phyloP scores from a whole-genome alignment of 2,329 filamentous ascomycete genomes.

The Ceratocystis eucalypticola region DNA sequence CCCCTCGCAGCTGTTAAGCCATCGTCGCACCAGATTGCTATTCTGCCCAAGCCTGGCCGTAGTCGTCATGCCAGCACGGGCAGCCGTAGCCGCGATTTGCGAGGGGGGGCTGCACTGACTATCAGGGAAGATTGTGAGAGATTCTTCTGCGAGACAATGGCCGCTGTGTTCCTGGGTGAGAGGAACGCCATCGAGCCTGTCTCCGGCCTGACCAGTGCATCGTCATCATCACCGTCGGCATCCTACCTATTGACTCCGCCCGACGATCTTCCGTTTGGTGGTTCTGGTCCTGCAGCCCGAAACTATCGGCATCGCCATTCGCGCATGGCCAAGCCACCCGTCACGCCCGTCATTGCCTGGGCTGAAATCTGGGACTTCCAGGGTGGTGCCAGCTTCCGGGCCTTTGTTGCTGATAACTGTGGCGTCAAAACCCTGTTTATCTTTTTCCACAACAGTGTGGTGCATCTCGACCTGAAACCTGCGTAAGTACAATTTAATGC shows the following conservation, averaged over 20 bases:
- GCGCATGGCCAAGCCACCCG: constrained; percentile 16
- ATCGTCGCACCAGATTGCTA: constrained; percentile 48
- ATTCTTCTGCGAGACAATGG: constrained; percentile 97
- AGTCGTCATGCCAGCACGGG: constrained; percentile 22
- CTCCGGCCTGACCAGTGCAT: constrained; percentile 78
- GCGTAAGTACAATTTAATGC: constrained; percentile 45
- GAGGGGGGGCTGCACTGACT: constrained; percentile 87
- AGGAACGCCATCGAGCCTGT: constrained; percentile 60
- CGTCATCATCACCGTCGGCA: constrained; percentile 21
- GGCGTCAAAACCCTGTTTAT: constrained; percentile 67
- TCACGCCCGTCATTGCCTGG: constrained; percentile 43
- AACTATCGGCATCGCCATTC: not conserved
- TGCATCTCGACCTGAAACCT: constrained; percentile 70
- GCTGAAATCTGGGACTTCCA: constrained; percentile 77
- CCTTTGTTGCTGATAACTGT: constrained; percentile 61
- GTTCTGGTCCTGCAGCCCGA: constrained; percentile 20
- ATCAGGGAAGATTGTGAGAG: constrained; percentile 99
- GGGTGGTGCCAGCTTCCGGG: constrained; percentile 71
- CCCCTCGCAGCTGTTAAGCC: constrained; percentile 64
- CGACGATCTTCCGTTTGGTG: constrained; percentile 29
- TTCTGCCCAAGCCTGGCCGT: constrained; percentile 41
- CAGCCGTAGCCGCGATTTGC: constrained; percentile 36
- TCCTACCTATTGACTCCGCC: constrained; percentile 39
- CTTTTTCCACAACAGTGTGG: constrained; percentile 63
- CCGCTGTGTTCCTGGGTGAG: constrained; percentile 91